Percentiles rank a stretch among this genome's conserved stretches.
These are phyloP conservation scores for Trypanosoma mega DNA, from an alignment of 208 protist species.

Conservation along the genomic window DNA sequence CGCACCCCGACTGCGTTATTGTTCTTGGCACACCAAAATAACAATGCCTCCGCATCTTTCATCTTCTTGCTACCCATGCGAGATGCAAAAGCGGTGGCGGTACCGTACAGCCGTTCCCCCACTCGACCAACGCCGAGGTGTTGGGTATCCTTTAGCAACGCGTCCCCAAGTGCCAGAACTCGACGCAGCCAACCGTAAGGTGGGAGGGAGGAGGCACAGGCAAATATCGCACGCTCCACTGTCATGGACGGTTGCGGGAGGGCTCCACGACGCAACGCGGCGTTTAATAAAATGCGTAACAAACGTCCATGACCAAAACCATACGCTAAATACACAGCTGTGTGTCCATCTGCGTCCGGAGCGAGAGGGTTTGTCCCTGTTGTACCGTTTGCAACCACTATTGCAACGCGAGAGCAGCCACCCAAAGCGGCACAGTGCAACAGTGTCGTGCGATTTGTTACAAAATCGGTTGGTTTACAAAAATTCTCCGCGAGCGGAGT, in stretches of 20 bases:
- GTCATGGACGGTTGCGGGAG: slow-evolving; percentile 2
- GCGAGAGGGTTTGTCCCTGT: slow-evolving; percentile 24
- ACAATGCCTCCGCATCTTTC: slow-evolving; percentile 1
- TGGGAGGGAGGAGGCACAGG: slow-evolving; percentile 32
- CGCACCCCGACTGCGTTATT: slow-evolving; percentile 71
- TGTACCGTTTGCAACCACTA: slow-evolving; percentile 30
- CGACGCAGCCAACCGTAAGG: slow-evolving; percentile 67
- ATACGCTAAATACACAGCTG: slow-evolving; percentile 65
- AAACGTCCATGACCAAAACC: slow-evolving; percentile 56
- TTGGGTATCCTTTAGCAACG: slow-evolving; percentile 31
- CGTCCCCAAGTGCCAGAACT: slow-evolving; percentile 49
- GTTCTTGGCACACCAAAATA: slow-evolving; percentile 69
- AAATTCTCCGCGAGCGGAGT: slow-evolving; percentile 61
- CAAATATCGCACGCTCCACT: slow-evolving; percentile 29
- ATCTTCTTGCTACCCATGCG: no score
- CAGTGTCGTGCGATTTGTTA: slow-evolving; percentile 49
- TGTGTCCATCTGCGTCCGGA: slow-evolving; percentile 57
- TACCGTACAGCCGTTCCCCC: slow-evolving; percentile 29
- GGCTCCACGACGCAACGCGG: slow-evolving; percentile 8
- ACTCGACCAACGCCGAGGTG: slow-evolving; percentile 14
- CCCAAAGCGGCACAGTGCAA: slow-evolving; percentile 78
- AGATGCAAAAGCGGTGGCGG: slow-evolving; percentile 1
- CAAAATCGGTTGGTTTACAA: slow-evolving; percentile 35
- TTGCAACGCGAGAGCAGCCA: slow-evolving; percentile 41
- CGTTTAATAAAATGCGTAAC: slow-evolving; percentile 45